A percentile compares a stretch with the other conserved stretches of the same genome.
These are phyloP conservation scores for Pilasporangium apinafurcum DNA, from an alignment of 352 stramenopile genomes.

Conservation along the genomic window DNA sequence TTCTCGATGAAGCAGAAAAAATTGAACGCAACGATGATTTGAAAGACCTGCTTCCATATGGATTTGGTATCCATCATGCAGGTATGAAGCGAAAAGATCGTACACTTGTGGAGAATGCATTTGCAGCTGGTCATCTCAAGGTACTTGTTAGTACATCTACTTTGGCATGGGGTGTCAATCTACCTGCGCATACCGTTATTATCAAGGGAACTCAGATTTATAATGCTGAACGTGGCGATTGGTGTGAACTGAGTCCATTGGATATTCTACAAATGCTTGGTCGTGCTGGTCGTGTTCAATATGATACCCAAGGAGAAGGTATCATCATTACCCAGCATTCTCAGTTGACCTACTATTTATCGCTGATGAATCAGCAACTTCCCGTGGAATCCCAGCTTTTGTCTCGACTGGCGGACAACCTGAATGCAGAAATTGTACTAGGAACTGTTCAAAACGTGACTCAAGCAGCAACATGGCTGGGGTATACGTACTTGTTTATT, in stretches of 20 bases:
- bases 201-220: constrained; percentile 99
- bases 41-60: constrained; percentile 97
- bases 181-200: constrained; percentile 99
- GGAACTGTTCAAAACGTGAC: constrained; percentile 93
- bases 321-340: constrained; percentile 99
- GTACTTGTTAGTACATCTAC: constrained; percentile 98
- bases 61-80: constrained; percentile 99
- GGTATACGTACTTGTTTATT: constrained; percentile 99
- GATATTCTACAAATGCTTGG: constrained; percentile 99
- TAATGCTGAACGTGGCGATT: constrained; percentile 96
- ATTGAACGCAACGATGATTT: constrained; percentile 95
- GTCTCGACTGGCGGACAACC: constrained; percentile 93
- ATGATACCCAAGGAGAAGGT: constrained; percentile 96
- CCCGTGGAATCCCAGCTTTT: constrained; percentile 99
- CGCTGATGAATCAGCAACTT: constrained; percentile 99
- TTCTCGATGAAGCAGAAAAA: constrained; percentile 91
- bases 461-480: constrained; percentile 97
- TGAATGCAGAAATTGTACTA: constrained; percentile 99
- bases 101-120: constrained; percentile 98
- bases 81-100: constrained; percentile 97
- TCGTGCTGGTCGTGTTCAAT: constrained; percentile 97
- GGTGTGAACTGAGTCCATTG: constrained; percentile 97
- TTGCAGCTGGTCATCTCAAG: constrained; percentile 95
- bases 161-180: constrained; percentile 99
- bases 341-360: constrained; percentile 99